Evolutionary conservation across 345 rosid genomes (phyloP).

Genomic region (Eucalyptus albens): DNA sequence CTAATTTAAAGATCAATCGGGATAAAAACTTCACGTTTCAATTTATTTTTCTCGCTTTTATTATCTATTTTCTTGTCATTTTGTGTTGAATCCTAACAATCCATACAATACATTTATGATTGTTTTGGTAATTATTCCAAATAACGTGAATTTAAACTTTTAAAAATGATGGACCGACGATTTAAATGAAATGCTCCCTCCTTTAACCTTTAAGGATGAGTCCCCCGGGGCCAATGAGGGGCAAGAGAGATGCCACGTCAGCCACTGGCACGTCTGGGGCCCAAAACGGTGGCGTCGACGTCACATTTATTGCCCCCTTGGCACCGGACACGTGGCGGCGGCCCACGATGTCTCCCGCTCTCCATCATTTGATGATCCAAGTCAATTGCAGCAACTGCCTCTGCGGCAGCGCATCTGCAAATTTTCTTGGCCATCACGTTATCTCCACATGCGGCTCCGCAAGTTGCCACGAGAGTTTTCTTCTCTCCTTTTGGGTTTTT

Average conservation of each 20-base stretch:
- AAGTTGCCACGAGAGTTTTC: neutral
- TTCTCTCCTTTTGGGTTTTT: neutral
- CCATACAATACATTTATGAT: neutral
- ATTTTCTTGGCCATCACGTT: neutral
- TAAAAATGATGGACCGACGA: neutral
- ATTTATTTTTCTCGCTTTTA: too few relatives aligned
- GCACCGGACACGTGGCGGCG: neutral
- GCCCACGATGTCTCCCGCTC: neutral
- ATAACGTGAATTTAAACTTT: neutral
- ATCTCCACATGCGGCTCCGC: neutral
- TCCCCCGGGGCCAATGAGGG: constrained; percentile 1
- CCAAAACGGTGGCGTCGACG: neutral
- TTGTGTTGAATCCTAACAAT: too few relatives aligned
- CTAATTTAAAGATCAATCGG: too few relatives aligned
- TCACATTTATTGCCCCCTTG: constrained; percentile 13
- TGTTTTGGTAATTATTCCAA: neutral
- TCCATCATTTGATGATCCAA: neutral
- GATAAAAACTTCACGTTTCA: too few relatives aligned
- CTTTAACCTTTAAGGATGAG: neutral
- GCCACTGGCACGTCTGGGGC: neutral
- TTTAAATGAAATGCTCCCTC: neutral
- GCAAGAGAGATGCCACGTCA: neutral
- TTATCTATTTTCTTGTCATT: too few relatives aligned
- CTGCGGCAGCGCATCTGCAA: neutral
- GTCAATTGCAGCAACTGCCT: neutral